These are phyloP conservation scores for Annulohypoxylon moriforme DNA, from an alignment of 495 filamentous ascomycete species.

Conservation along the genomic window DNA sequence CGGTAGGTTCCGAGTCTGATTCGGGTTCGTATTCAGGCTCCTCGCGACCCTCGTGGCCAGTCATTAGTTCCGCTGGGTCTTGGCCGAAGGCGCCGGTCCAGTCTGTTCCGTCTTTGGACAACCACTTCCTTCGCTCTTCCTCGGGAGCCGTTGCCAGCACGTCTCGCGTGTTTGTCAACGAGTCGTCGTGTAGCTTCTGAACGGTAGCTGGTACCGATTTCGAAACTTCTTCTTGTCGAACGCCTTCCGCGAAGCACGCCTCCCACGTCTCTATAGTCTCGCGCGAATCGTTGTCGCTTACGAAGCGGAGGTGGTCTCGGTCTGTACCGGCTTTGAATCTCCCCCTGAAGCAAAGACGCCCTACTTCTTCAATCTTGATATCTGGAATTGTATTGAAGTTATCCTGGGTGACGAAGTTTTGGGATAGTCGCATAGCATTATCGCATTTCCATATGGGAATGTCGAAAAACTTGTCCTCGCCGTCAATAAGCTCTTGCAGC, in stretches of 20 bases:
- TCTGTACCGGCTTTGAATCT: conserved; percentile 92
- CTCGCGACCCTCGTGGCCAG: conserved; percentile 57
- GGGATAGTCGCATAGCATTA: conserved; percentile 76
- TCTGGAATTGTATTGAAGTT: conserved; percentile 75
- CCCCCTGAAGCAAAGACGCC: conserved; percentile 79
- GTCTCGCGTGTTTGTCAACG: conserved; percentile 79
- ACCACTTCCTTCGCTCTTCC: conserved; percentile 79
- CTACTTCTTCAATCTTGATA: conserved; percentile 75
- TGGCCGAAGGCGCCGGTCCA: conserved; percentile 88
- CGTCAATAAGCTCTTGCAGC: conserved; percentile 86
- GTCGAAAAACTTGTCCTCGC: conserved; percentile 77
- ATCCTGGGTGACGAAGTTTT: conserved; percentile 87
- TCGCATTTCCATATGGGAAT: conserved; percentile 89
- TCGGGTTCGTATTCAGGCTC: conserved; percentile 57
- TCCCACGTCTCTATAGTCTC: conserved; percentile 97
- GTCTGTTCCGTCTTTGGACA: conserved; percentile 82
- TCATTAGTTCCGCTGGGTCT: conserved; percentile 63
- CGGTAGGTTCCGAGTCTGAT: conserved; percentile 59
- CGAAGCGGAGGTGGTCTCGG: conserved; percentile 82
- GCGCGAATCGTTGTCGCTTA: conserved; percentile 86
- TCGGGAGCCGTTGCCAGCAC: conserved; percentile 76
- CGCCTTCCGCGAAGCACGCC: conserved; percentile 86
- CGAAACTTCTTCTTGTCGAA: conserved; percentile 72
- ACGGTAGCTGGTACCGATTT: conserved; percentile 74
- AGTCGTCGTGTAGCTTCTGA: conserved; percentile 80